Conservation (phyloP, 495 filamentous ascomycete species). For the Margaritispora aquatica region DNA sequence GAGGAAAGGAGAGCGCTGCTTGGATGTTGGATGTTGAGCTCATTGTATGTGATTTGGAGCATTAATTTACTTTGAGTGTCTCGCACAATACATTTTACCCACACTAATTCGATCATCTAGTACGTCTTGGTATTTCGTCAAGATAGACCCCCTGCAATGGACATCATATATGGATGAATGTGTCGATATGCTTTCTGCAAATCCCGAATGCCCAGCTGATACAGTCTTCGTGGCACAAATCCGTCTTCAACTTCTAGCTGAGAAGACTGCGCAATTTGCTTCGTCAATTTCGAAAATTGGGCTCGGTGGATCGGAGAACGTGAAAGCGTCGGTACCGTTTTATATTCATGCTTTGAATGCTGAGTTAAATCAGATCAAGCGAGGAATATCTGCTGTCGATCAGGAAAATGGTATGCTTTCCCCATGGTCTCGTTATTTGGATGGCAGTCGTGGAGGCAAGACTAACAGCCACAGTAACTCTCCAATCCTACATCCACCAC, state of each 20-base stretch:
- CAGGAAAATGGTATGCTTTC: neutral
- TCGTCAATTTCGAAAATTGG: neutral
- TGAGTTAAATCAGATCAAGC: neutral
- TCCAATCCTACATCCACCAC: neutral
- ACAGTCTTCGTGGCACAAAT: neutral
- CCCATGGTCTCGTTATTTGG: neutral
- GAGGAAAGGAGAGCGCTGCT: constrained; percentile 49
- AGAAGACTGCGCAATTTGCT: neutral
- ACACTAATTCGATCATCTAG: constrained; percentile 18
- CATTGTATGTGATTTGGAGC: constrained; percentile 31
- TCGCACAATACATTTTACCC: neutral
- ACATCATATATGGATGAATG: constrained; percentile 47
- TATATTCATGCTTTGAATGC: neutral
- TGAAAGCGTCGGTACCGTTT: neutral
- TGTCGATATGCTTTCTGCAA: constrained; percentile 22
- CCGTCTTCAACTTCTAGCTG: neutral
- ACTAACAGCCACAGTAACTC: neutral
- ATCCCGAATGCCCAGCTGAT: neutral
- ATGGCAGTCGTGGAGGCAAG: neutral
- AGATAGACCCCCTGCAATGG: constrained; percentile 44
- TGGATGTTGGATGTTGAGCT: constrained; percentile 46
- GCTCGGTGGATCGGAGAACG: neutral
- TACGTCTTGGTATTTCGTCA: constrained; percentile 37
- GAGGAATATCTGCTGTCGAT: neutral
- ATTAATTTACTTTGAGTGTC: neutral